Conservation (phyloP, 495 filamentous ascomycete species). For the Niebla homalea region DNA sequence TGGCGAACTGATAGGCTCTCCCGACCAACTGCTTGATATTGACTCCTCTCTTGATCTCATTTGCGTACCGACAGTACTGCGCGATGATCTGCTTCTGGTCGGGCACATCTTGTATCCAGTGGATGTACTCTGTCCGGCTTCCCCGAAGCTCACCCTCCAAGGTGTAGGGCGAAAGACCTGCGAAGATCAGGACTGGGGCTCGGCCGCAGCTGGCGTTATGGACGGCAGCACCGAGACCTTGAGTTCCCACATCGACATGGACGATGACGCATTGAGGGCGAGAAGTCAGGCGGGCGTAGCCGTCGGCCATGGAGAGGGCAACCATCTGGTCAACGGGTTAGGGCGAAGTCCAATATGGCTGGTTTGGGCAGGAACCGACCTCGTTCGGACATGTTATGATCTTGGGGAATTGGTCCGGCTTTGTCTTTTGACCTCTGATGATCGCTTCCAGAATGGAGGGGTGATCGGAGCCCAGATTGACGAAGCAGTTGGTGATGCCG, state of each 20-base stretch:
- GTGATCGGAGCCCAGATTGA: constrained; percentile 91
- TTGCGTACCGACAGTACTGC: constrained; percentile 90
- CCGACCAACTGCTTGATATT: constrained; percentile 97
- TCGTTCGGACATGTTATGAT: constrained; percentile 94
- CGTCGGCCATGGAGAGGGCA: constrained; percentile 91
- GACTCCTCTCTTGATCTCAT: constrained; percentile 78
- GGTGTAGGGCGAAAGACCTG: constrained; percentile 79
- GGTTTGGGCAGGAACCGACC: constrained; percentile 24
- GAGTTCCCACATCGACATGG: constrained; percentile 92
- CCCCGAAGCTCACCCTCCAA: constrained; percentile 84
- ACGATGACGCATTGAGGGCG: constrained; percentile 87
- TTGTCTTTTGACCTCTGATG: constrained; percentile 66
- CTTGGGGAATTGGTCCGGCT: constrained; percentile 55
- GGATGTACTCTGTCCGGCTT: constrained; percentile 85
- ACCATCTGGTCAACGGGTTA: constrained; percentile 58
- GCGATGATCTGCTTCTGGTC: constrained; percentile 85
- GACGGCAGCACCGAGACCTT: constrained; percentile 79
- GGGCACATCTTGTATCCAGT: constrained; percentile 95
- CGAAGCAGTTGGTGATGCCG: constrained; percentile 80
- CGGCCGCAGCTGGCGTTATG: constrained; percentile 84
- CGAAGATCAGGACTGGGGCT: constrained; percentile 80
- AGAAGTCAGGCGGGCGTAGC: constrained; percentile 75
- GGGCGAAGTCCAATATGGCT: not conserved
- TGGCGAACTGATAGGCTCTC: constrained; percentile 77
- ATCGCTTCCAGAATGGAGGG: constrained; percentile 93